These are phyloP conservation scores for Phyllosticta citriasiana DNA, from an alignment of 2,329 filamentous ascomycete species.

Conservation along the genomic window DNA sequence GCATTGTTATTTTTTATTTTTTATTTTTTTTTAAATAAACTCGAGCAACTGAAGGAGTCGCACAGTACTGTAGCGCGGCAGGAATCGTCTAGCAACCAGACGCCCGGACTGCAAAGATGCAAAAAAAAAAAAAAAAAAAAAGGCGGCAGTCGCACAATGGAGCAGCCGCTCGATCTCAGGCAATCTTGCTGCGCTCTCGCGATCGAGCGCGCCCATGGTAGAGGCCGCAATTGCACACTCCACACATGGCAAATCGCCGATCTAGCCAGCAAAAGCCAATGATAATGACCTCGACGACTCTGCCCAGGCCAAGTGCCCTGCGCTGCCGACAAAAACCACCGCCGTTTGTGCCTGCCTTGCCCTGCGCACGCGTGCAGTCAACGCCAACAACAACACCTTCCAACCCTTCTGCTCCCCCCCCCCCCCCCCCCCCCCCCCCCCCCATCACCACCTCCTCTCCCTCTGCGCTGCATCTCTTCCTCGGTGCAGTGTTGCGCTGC, in stretches of 20 bases:
- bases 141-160: neutral
- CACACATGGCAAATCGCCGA: conserved; percentile 6
- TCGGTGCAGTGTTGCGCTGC: neutral
- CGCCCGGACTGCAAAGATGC: neutral
- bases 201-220: conserved; percentile 1
- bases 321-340: neutral
- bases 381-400: neutral
- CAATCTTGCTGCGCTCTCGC: conserved; percentile 4
- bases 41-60: neutral
- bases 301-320: neutral
- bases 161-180: conserved; percentile 1
- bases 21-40: neutral
- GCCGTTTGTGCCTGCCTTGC: neutral
- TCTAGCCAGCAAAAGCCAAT: conserved; percentile 1
- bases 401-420: no score
- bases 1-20: neutral
- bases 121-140: neutral
- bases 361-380: neutral
- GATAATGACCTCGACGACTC: conserved; percentile 4
- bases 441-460: neutral
- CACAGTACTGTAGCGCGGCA: neutral
- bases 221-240: conserved; percentile 1
- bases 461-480: neutral
- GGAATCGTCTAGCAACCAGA: neutral
- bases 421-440: no score